Evolutionary conservation across 495 filamentous ascomycete species (phyloP), one percentile per base, ranked within the genome.

Genomic region (Lepraria neglecta): DNA sequence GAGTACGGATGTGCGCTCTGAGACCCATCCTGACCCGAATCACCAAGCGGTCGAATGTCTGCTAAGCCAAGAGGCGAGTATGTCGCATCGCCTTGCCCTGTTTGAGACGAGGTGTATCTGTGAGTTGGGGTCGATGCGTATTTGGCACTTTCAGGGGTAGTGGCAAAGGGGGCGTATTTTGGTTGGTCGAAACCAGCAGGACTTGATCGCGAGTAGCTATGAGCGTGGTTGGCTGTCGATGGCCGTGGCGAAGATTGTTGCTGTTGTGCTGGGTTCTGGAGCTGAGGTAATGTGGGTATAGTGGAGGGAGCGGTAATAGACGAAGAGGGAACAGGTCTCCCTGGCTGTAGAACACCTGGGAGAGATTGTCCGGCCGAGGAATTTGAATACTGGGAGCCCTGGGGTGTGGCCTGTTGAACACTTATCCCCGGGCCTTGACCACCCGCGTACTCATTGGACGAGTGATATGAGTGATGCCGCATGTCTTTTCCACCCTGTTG

Each of bases 21-120:
- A 14, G 78, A 73, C 35, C 82, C 80, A 64, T 94, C 90, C 52
- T 91, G 77, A 62, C 82, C 80, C 48, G 86, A 88, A 64, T 95
- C 88, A 42, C 84, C 86, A 24, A 88, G 77, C 3, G 89, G 87
- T 48, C 92, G 80, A 69, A 97, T 95, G 71, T 97, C 91, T 46
- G 88, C 86, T n/a, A 97, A 80, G 6, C 89, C 92, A 24, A 97
- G 80, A 4, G 91, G 91, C 6, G 91, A 95, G 69, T 92, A 89
- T 44, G 85, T 86, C 45, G 88, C 78, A 30, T 84, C 84, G 44
- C 89, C 87, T 65, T 87, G 84, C 7, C 84, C 81, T 45, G 82
- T 87, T n/a, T 88, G 82, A 14, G 73, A 70, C 27, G 84, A 80
- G 58, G 70, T 77, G 72, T 87, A 90, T 68, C 81, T 88, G 61